These are phyloP conservation scores for Coix lacrymajobi DNA, from an alignment of 176 grass and related monocot species.

Conservation along the genomic window DNA sequence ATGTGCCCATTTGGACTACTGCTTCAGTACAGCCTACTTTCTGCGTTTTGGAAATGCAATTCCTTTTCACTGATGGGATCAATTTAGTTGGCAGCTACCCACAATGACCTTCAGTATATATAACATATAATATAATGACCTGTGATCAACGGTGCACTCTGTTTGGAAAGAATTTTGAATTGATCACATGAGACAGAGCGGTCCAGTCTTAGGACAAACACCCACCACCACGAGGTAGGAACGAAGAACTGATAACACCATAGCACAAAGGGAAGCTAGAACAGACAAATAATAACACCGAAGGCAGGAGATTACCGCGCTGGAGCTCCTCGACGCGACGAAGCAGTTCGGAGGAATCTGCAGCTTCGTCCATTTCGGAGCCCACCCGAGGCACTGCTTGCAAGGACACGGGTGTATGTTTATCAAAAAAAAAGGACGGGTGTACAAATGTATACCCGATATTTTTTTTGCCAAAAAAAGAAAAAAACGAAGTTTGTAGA, in stretches of 20 bases:
- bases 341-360: background rate
- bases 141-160: background rate
- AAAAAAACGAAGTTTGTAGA: background rate
- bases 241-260: background rate
- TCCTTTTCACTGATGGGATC: background rate
- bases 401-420: background rate
- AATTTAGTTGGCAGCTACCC: background rate
- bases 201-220: background rate
- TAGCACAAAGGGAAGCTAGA: background rate
- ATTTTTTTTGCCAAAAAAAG: background rate
- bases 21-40: background rate
- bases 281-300: background rate
- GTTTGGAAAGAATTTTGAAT: background rate
- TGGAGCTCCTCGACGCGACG: constrained; percentile 6
- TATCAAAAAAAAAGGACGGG: background rate
- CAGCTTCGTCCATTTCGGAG: constrained; percentile 17
- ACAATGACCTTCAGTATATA: background rate
- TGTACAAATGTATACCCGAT: background rate
- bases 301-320: background rate
- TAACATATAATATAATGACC: background rate
- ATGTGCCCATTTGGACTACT: background rate
- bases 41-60: background rate
- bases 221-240: background rate
- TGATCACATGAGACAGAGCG: background rate
- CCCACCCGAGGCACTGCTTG: background rate